phyloP scores from a whole-genome alignment of 1,284 basidiomycete genomes.

The Leccinum griseonigrum region DNA sequence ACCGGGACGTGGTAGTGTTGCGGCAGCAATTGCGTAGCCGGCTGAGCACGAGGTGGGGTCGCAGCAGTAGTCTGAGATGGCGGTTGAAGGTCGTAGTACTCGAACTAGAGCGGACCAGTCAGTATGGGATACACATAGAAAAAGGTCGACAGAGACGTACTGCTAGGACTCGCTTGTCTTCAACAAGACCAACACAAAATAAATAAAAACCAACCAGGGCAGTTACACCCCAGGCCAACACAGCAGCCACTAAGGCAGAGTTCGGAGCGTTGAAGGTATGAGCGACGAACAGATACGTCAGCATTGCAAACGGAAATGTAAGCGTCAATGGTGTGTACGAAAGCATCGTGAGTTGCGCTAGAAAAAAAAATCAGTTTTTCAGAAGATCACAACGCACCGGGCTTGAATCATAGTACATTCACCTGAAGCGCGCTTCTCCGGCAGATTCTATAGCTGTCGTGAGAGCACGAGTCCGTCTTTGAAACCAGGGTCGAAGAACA shows the following conservation, averaged over 20 bases:
- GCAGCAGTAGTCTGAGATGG: slow-evolving; percentile 22
- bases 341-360: slow-evolving; percentile 70
- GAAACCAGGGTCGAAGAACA: slow-evolving; percentile 39
- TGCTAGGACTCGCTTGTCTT: slow-evolving; percentile 66
- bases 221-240: slow-evolving; percentile 78
- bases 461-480: slow-evolving; percentile 59
- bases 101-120: slow-evolving; percentile 34
- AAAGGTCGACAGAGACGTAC: slow-evolving; percentile 43
- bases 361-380: slow-evolving; percentile 10
- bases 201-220: slow-evolving; percentile 65
- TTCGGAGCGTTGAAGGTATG: slow-evolving; percentile 78
- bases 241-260: slow-evolving; percentile 73
- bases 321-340: slow-evolving; percentile 80
- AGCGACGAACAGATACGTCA: slow-evolving; percentile 85
- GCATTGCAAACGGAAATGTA: slow-evolving; percentile 75
- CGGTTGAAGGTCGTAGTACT: slow-evolving; percentile 40
- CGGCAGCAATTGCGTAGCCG: slow-evolving; percentile 3
- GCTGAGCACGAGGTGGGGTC: slow-evolving; percentile 8
- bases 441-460: slow-evolving; percentile 44
- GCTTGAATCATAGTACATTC: slow-evolving; percentile 46
- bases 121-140: slow-evolving; percentile 5
- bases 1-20: slow-evolving; percentile 10
- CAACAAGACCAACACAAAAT: slow-evolving; percentile 80
- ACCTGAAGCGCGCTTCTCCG: slow-evolving; percentile 40
- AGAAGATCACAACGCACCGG: neutral